Base-by-base conservation (phyloP, 2,329 filamentous ascomycete genomes). In the Metarhizium humberi region DNA sequence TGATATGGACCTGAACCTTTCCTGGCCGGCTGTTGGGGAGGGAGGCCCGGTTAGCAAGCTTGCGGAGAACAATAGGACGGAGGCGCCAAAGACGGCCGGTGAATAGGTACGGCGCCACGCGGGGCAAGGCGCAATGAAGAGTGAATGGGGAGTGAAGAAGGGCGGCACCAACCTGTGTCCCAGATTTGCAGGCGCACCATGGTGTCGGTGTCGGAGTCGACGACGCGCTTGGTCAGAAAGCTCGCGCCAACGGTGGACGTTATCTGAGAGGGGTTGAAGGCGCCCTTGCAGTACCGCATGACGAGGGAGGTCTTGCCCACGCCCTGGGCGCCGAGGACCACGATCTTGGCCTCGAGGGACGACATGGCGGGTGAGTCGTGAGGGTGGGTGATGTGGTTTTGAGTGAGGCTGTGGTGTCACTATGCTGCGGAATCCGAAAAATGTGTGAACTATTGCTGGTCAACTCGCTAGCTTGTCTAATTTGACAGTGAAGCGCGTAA, bases 1-100 rank as follows among this genome's bases (percentile, higher is more conserved):
- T 10, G 90, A 95, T 66, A 99, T 97, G 59, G 88, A 92, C 63
- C 92, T 85, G 71, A 97, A 99, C 55, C 92, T 85, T 75, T 99
- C 92, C 68, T 99, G 92, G 58, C 92, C 92, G 56, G 92, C 84
- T 77, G 68, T 55, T 40, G 8, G 8, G 29, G 20, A 25, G 4
- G 29, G 20, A 25, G 3, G 25, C 25, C 25, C 25, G 25, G 56
- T 54, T 56, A 54, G 30, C 52, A 16, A 34, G 25, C 32, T 42
- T 48, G 52, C n/a, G 30, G 7, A 38, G 7, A 11, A 10, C 32
- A 10, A 16, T 40, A 40, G 45, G 47, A 18, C 32, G 32, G 25
- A 38, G 52, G 32, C 18, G 18, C 1, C 29, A 25, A 8, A 14
- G 52, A 20, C 32, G 30, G 30, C 51, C 42, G 30, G 6, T 46